A percentile compares a stretch with the other conserved stretches of the same genome.
These are phyloP conservation scores for Monosporozyma aquatica DNA, from an alignment of 805 yeast genomes.

Conservation along the genomic window DNA sequence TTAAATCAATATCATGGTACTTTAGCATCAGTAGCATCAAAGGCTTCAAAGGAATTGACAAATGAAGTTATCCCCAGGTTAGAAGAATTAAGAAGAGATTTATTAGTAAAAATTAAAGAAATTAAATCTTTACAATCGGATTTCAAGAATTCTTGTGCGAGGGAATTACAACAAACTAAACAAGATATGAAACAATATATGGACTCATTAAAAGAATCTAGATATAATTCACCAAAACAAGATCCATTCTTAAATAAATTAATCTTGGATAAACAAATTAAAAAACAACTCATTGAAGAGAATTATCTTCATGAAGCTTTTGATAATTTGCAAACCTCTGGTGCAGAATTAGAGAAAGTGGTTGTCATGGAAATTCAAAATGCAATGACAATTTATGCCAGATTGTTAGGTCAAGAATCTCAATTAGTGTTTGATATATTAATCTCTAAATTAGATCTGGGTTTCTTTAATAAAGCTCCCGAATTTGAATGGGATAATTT, in stretches of 20 bases:
- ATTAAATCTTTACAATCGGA: slow-evolving; percentile 75
- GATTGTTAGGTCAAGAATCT: slow-evolving; percentile 62
- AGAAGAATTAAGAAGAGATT: slow-evolving; percentile 63
- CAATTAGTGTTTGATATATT: slow-evolving; percentile 59
- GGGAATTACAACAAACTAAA: slow-evolving; percentile 62
- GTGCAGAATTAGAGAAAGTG: slow-evolving; percentile 79
- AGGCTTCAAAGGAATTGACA: slow-evolving; percentile 51
- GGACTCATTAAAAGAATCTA: slow-evolving; percentile 58
- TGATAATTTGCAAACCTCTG: slow-evolving; percentile 76
- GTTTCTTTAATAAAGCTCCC: slow-evolving; percentile 70
- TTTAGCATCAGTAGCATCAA: slow-evolving; percentile 48
- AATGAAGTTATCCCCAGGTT: slow-evolving; percentile 55
- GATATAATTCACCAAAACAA: slow-evolving; percentile 37
- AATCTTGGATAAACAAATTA: slow-evolving; percentile 65
- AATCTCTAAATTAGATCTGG: slow-evolving; percentile 55
- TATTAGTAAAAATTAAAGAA: slow-evolving; percentile 77
- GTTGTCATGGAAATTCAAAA: slow-evolving; percentile 81
- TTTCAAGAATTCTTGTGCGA: slow-evolving; percentile 65
- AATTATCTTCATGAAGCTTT: slow-evolving; percentile 83
- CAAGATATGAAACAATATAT: slow-evolving; percentile 43
- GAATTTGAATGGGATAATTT: slow-evolving; percentile 85
- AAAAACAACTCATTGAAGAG: slow-evolving; percentile 72
- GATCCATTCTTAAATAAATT: slow-evolving; percentile 80
- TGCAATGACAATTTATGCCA: slow-evolving; percentile 65
- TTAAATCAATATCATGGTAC: slow-evolving; percentile 57